Percentiles rank a stretch among this genome's conserved stretches.
Conservation (phyloP, 768 basidiomycete species). For the Macrocybe gigantea region DNA sequence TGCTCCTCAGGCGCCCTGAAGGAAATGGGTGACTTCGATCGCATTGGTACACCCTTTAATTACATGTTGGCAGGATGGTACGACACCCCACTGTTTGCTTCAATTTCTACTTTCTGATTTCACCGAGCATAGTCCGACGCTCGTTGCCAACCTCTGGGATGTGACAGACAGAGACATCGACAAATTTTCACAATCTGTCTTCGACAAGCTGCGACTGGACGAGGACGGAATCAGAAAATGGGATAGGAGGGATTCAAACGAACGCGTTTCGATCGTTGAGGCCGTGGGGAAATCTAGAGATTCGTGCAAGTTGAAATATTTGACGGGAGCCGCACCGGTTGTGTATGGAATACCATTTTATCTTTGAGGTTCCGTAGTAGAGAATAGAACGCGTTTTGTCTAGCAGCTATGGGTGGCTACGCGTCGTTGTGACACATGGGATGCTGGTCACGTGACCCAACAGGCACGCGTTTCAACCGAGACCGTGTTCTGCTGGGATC, state of each 20-base stretch:
- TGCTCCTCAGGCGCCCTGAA: conserved; percentile 89
- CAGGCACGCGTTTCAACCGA: no score
- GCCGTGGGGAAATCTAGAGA: conserved; percentile 81
- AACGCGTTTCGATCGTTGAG: conserved; percentile 47
- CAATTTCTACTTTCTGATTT: background rate
- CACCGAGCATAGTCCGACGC: conserved; percentile 58
- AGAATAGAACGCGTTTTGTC: no score
- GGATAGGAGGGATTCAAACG: conserved; percentile 10
- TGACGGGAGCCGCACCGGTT: conserved; percentile 93
- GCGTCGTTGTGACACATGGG: no score
- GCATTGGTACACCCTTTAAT: conserved; percentile 85
- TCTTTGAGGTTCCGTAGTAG: conserved; percentile 28
- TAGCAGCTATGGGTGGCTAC: no score
- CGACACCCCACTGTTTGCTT: conserved; percentile 19
- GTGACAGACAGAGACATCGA: conserved; percentile 98
- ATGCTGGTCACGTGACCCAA: no score
- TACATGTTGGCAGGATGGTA: conserved; percentile 99
- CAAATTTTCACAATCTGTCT: conserved; percentile 80
- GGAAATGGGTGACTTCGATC: conserved; percentile 93
- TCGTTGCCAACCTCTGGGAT: conserved; percentile 96
- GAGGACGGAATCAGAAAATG: conserved; percentile 20
- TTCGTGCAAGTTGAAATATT: conserved; percentile 82
- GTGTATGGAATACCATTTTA: conserved; percentile 96
- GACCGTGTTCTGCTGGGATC: no score
- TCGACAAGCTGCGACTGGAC: conserved; percentile 60